Base-by-base conservation (phyloP, 257 asterid species). In the Verbena officinalis region DNA sequence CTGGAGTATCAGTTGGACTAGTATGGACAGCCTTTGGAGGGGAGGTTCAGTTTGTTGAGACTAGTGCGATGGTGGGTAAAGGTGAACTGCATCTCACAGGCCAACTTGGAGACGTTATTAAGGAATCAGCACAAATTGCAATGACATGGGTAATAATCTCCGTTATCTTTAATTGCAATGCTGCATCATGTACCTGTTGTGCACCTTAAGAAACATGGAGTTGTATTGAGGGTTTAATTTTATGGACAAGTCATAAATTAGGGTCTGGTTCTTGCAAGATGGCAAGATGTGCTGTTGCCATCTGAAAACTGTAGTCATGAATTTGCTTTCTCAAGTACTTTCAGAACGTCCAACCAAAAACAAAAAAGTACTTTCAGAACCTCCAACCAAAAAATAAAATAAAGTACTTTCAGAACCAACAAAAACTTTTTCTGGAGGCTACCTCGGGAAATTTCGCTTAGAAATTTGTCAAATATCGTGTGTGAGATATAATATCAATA, bases 51-150 rank as follows among this genome's bases (percentile, higher is more conserved):
- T 94, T 88, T 85, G 95, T 90, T 72, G 99, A 94, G 84, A 95
- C 98, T 61, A 83, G 91, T 38, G 80, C 83, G 13, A 88, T 88
- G 96, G 96, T 73, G 67, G 99, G 99, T 66, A 94, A 83, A 82
- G 99, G 99, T 51, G 97, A 94, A 36, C 80, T 94, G 70, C 99
- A 83, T 82, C 96, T 94, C 59, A 94, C 99, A 1, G 99, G 98
- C 70, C 99, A 90, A 79, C 98, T 94, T 59, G 97, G 97, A 76
- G 97, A 88, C 67, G 96, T 94, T 54, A 90, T 90, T 68, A 94
- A 94, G 73, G 99, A 94, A 81, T 94, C 99, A 24, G 99, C 99
- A 45, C 97, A 88, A 83, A 94, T 90, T 76, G 99, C 99, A 60
- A 67, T 94, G 77, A 94, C 99, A 62, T 94, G 98, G 99, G 99